Conservation (phyloP, 2,329 filamentous ascomycete species). For the Penicillium sp. region DNA sequence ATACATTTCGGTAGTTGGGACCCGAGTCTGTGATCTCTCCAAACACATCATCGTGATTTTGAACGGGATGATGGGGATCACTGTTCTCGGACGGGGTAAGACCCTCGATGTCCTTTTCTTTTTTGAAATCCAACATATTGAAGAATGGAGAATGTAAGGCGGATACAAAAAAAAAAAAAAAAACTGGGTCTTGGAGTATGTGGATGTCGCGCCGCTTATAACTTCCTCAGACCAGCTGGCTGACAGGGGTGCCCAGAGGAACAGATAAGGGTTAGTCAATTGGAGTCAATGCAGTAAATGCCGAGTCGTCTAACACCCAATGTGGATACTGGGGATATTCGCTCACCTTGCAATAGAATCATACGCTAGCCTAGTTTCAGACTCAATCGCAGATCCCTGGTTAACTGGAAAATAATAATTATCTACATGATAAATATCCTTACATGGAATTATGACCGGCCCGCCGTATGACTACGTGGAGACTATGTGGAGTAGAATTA, state of each 20-base stretch:
- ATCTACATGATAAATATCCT: too few relatives aligned
- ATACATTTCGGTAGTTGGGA: conserved; percentile 33
- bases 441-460: neutral
- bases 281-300: neutral
- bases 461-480: neutral
- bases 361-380: neutral
- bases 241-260: neutral
- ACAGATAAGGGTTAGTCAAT: neutral
- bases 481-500: neutral
- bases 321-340: neutral
- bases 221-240: neutral
- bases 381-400: neutral
- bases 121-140: conserved; percentile 3
- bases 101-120: conserved; percentile 4
- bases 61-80: neutral
- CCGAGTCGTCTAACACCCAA: neutral
- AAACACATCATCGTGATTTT: conserved; percentile 34
- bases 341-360: neutral
- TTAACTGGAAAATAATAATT: neutral
- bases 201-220: neutral
- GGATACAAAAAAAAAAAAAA: neutral
- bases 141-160: neutral
- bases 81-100: neutral
- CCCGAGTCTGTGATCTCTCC: conserved; percentile 35
- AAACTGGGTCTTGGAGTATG: neutral